phyloP scores from a whole-genome alignment of 345 rosid species.

The Theobroma cacao region DNA sequence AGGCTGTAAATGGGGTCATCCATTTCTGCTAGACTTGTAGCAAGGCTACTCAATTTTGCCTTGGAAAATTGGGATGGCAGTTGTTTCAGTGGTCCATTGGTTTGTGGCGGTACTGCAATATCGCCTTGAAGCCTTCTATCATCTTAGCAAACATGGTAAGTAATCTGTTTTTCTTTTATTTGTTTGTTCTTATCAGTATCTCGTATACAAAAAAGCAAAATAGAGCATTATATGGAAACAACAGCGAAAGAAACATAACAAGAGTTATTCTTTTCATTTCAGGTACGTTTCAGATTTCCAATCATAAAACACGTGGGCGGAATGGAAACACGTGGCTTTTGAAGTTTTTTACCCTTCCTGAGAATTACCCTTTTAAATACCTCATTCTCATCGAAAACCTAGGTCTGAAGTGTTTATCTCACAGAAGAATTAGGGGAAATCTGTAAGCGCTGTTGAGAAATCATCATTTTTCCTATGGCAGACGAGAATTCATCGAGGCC shows the following conservation, averaged over 20 bases:
- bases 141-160: conserved; percentile 7
- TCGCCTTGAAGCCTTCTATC: background rate
- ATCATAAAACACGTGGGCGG: conserved; percentile 7
- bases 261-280: background rate
- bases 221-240: background rate
- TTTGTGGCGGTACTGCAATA: background rate
- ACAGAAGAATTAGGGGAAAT: background rate
- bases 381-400: conserved; percentile 15
- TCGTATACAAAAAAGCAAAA: background rate
- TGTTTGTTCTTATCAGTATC: background rate
- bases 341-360: background rate
- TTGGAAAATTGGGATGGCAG: background rate
- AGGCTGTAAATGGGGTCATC: background rate
- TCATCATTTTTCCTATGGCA: conserved; percentile 15
- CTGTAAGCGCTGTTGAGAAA: background rate
- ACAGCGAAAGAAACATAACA: background rate
- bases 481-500: background rate
- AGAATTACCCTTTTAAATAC: conserved; percentile 11
- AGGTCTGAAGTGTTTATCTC: conserved; percentile 2
- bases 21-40: background rate
- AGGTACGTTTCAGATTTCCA: conserved; percentile 6
- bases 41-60: background rate
- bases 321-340: conserved; percentile 16
- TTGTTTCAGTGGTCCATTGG: background rate
- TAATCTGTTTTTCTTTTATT: background rate